phyloP scores from a whole-genome alignment of 1,139 yeast species.

The Pichia sp. region DNA sequence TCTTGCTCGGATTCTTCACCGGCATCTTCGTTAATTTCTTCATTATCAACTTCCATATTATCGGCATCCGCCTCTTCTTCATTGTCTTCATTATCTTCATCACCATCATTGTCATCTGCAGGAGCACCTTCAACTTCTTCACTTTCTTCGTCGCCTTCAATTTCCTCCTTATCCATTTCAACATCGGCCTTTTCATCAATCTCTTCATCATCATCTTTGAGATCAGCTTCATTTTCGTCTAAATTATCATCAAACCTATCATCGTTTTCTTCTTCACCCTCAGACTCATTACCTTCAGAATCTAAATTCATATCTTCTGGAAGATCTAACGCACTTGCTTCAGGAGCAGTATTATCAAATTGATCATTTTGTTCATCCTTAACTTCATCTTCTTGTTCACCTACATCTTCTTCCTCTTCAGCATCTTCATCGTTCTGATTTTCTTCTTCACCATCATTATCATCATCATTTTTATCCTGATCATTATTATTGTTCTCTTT shows the following conservation, averaged over 20 bases:
- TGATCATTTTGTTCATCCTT: slow-evolving; percentile 67
- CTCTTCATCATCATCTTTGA: slow-evolving; percentile 29
- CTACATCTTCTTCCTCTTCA: slow-evolving; percentile 58
- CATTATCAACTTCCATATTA: slow-evolving; percentile 26
- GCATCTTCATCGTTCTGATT: slow-evolving; percentile 37
- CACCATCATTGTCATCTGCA: slow-evolving; percentile 28
- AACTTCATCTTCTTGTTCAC: slow-evolving; percentile 75
- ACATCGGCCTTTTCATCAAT: slow-evolving; percentile 29
- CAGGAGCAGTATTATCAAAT: slow-evolving; percentile 67
- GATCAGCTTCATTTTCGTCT: slow-evolving; percentile 21
- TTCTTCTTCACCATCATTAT: slow-evolving; percentile 33
- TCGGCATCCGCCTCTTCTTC: slow-evolving; percentile 29
- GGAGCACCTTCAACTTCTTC: slow-evolving; percentile 28
- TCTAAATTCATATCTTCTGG: slow-evolving; percentile 87
- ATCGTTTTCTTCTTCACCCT: slow-evolving; percentile 34
- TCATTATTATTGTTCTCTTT: slow-evolving; percentile 30
- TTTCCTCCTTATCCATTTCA: slow-evolving; percentile 29
- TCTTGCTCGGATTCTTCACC: slow-evolving; percentile 30
- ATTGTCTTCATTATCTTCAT: slow-evolving; percentile 26
- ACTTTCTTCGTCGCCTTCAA: slow-evolving; percentile 28
- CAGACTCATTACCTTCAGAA: slow-evolving; percentile 55
- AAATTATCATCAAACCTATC: slow-evolving; percentile 26
- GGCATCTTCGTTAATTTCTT: slow-evolving; percentile 25
- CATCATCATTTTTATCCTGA: slow-evolving; percentile 30
- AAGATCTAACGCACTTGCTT: slow-evolving; percentile 71